Base-by-base conservation (phyloP, 2,329 filamentous ascomycete species). In the Cryphonectria radicalis region DNA sequence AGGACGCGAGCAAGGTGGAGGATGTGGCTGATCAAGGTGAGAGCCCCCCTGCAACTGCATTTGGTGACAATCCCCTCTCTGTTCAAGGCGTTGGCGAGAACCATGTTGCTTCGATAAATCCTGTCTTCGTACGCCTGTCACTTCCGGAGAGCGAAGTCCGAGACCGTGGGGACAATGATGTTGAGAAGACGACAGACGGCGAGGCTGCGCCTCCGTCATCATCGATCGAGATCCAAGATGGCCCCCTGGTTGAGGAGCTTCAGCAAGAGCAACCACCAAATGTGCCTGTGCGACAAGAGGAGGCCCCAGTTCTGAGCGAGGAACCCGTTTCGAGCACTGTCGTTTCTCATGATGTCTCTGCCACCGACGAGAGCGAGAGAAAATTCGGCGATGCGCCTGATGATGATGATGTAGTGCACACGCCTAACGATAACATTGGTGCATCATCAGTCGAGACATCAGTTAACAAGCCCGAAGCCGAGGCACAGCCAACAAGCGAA, bases 71-170 rank as follows among this genome's bases (percentile, higher is more conserved):
- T 71, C 55, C 28, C 69, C 66, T 62, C 65, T 55, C 35, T 73
- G 63, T 69, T 66, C 67, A 69, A 68, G 70, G 59, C 64, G 64
- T 64, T 70, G 69, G 69, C 69, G 65, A 67, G 22, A 63, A 67
- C 35, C 63, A 67, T 71, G 72, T 73, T 73, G 72, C 72, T 73
- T 69, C 67, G 59, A 69, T 53, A 66, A 73, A 69, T 73, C 72
- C 55, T 73, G 66, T 67, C 66, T 70, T 68, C 69, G 72, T 68
- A 53, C 67, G 28, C 37, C 55, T 71, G 66, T 59, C 64, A 62
- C 40, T 57, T 46, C 25, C 53, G 57, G 66, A 71, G 40, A 67
- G 53, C 32, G 42, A 71, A 60, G 63, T 43, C 40, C 57, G 55
- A 25, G 63, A 67, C 17, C 55, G 53, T 63, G 43, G 62, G 62